phyloP scores from a whole-genome alignment of 257 asterid genomes.

The Jaltomata sinuosa region DNA sequence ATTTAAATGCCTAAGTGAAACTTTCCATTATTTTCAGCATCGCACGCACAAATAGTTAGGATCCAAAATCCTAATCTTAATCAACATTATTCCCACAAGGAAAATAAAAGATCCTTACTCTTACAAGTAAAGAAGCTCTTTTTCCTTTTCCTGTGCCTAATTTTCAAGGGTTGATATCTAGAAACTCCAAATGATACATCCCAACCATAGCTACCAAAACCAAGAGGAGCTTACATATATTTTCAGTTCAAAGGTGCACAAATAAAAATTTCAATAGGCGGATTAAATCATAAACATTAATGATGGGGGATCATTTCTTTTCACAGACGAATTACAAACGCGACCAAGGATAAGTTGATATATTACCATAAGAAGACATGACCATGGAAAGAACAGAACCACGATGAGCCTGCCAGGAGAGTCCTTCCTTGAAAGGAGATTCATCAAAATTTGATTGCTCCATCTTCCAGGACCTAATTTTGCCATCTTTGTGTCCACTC shows the following conservation, averaged over 20 bases:
- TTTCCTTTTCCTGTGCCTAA: neutral
- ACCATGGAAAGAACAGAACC: slow-evolving; percentile 64
- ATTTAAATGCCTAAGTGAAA: neutral
- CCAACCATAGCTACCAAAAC: neutral
- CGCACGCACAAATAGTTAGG: neutral
- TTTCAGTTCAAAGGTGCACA: neutral
- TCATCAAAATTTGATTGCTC: slow-evolving; percentile 52
- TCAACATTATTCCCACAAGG: neutral
- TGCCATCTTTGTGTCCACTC: slow-evolving; percentile 98
- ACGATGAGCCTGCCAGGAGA: slow-evolving; percentile 87
- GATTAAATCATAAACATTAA: neutral
- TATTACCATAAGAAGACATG: slow-evolving; percentile 69
- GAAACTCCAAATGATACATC: neutral
- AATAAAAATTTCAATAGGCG: neutral
- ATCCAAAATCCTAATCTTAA: neutral
- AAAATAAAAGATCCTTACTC: neutral
- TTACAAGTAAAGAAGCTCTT: neutral
- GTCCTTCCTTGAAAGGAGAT: slow-evolving; percentile 59
- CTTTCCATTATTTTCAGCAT: neutral
- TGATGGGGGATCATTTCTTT: neutral
- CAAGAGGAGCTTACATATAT: neutral
- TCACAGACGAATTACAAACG: neutral
- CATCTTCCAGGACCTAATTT: slow-evolving; percentile 85
- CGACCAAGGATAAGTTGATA: neutral
- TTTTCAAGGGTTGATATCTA: neutral